Base-by-base conservation (phyloP, 2,329 filamentous ascomycete genomes). In the Hypomyces perniciosus region DNA sequence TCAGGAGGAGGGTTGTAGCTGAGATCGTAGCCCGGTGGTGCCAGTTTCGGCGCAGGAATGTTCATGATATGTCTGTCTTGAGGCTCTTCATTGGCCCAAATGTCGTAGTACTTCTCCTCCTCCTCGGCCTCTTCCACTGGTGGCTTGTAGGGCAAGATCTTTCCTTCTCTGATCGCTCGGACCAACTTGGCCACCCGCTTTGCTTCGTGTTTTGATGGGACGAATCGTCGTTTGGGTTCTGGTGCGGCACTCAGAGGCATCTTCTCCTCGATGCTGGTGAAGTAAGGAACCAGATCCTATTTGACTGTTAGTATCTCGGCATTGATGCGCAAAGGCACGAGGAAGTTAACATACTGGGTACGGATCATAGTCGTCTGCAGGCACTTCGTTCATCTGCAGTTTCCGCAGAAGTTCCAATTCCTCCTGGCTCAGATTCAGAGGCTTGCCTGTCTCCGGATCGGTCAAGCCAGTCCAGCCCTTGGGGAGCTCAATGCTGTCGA, bases 171-270 rank as follows among this genome's bases (percentile, higher is more conserved):
- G 60, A 99, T 99, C 35, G 93, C 93, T 63, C 88, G 90, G 48
- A 97, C 93, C 62, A 99, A 84, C 74, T 99, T 97, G 83, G 96
- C 96, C 46, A 99, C 83, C 51, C 91, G 83, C 75, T 96, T 96
- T 31, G 89, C 87, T 70, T 99, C 93, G 68, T 99, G 90, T 71
- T 96, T 97, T 43, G 92, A 97, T 6, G 95, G 93, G 8, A 99
- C 74, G 67, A 97, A 99, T 61, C 93, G 85, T 57, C 93, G 81
- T 74, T 99, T 99, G 1, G 93, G 93, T 66, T 99, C 93, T 6
- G 93, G 93, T 1, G 93, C 93, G 42, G 91, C 86, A 65, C 90
- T 96, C 51, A 99, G 70, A 10, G 93, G 93, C 91, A 99, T 97
- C 56, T 87, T 84, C 71, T 99, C 93, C 65, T 87, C 80, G 61